Evolutionary conservation across 2,329 filamentous ascomycete genomes (phyloP).

Genomic region (Cercospora beticola): DNA sequence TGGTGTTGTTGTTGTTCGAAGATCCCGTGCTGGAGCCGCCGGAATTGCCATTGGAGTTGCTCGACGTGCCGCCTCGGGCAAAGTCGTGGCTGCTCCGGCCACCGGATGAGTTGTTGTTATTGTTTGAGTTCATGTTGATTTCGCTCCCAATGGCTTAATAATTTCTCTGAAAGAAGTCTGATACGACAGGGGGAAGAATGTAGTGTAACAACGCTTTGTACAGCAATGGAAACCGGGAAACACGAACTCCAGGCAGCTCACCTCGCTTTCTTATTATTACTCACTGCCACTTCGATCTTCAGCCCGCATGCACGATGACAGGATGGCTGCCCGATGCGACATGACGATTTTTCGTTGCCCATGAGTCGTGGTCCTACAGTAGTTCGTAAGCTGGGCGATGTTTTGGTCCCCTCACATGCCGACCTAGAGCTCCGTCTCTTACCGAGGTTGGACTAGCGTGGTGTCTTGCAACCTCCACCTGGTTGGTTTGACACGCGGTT

Average conservation of each 20-base stretch:
- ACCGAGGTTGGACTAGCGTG: constrained; percentile 12
- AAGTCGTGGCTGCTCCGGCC: constrained; percentile 15
- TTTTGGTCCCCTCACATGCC: constrained; percentile 10
- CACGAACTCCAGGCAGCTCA: neutral
- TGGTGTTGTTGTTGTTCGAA: constrained; percentile 8
- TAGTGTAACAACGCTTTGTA: neutral
- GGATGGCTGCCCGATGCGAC: constrained; percentile 10
- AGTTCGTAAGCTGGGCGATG: constrained; percentile 1
- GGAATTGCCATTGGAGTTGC: constrained; percentile 7
- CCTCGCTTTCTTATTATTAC: neutral
- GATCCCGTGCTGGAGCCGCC: neutral
- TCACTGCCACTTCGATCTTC: neutral
- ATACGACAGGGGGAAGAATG: neutral
- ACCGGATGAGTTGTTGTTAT: constrained; percentile 6
- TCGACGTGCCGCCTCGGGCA: constrained; percentile 12
- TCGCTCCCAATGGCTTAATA: neutral
- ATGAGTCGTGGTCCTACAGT: constrained; percentile 13
- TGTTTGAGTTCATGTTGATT: constrained; percentile 12
- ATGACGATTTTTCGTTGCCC: constrained; percentile 7
- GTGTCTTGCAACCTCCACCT: neutral
- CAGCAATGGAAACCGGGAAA: neutral
- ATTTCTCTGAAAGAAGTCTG: neutral
- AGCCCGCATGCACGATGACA: constrained; percentile 12
- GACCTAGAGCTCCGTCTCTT: neutral
- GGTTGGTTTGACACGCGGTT: neutral